These are phyloP conservation scores for Sequoia sempervirens DNA, from an alignment of 75 land plant genomes.

Conservation along the genomic window DNA sequence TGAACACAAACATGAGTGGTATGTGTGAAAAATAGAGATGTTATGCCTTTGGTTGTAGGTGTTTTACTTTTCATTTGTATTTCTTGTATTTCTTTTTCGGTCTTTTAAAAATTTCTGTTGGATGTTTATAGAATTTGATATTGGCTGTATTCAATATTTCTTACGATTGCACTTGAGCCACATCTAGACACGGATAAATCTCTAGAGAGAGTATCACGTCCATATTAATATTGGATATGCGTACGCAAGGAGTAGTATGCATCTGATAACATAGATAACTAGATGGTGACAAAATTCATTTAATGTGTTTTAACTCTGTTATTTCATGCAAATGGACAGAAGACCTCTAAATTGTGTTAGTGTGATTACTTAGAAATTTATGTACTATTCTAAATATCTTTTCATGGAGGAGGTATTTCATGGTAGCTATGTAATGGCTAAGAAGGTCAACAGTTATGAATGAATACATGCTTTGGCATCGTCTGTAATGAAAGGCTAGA, in stretches of 20 bases:
- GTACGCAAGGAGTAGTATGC: neutral
- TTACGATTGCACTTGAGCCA: neutral
- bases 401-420: neutral
- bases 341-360: too few species aligned
- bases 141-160: neutral
- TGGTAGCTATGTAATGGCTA: neutral
- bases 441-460: neutral
- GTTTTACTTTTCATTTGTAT: neutral
- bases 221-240: neutral
- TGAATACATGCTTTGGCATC: neutral
- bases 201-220: neutral
- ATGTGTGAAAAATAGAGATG: neutral
- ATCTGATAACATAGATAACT: neutral
- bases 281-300: neutral
- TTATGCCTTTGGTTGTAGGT: neutral
- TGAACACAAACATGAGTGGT: neutral
- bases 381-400: neutral
- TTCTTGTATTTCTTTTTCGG: neutral
- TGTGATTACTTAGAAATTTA: neutral
- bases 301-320: neutral
- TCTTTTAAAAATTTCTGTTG: too few species aligned
- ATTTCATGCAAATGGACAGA: neutral
- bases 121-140: neutral
- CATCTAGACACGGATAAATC: neutral
- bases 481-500: neutral